Conservation (phyloP, 108 stramenopile species). For the Cyclotella distinguenda region DNA sequence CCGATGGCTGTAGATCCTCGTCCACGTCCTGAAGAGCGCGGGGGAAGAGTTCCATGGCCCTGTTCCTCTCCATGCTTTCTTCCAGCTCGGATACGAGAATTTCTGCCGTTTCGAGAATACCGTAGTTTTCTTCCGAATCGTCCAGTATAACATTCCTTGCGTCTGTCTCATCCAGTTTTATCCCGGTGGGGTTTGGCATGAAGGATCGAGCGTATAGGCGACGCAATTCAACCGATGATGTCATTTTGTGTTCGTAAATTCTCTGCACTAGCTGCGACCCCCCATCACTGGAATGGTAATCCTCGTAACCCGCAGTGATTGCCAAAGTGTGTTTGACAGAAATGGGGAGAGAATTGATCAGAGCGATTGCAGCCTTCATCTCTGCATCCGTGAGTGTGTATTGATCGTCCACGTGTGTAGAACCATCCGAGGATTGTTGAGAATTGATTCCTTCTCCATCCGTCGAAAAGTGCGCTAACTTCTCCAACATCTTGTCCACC, state of each 20-base stretch:
- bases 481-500: conserved; percentile 24
- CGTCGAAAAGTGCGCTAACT: conserved; percentile 20
- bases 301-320: conserved; percentile 14
- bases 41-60: conserved; percentile 45
- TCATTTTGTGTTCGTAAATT: conserved; percentile 11
- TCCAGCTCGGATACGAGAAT: conserved; percentile 14
- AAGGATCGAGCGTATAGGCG: conserved; percentile 24
- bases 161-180: conserved; percentile 8
- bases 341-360: conserved; percentile 13
- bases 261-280: conserved; percentile 9
- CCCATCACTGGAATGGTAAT: conserved; percentile 11
- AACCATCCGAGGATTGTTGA: not conserved
- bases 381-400: conserved; percentile 23
- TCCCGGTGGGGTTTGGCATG: too few relatives aligned
- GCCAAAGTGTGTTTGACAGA: conserved; percentile 30
- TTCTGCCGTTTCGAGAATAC: conserved; percentile 6
- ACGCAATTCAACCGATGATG: conserved; percentile 14
- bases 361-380: conserved; percentile 10
- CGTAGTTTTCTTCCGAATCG: conserved; percentile 27
- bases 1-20: conserved; percentile 11
- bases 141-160: not conserved
- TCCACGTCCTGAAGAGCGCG: conserved; percentile 22
- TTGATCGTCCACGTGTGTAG: not conserved
- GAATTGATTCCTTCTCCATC: not conserved
- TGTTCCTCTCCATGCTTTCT: conserved; percentile 10